Conservation (phyloP, 805 yeast genomes). For the Nakazawaea anatomiae region DNA sequence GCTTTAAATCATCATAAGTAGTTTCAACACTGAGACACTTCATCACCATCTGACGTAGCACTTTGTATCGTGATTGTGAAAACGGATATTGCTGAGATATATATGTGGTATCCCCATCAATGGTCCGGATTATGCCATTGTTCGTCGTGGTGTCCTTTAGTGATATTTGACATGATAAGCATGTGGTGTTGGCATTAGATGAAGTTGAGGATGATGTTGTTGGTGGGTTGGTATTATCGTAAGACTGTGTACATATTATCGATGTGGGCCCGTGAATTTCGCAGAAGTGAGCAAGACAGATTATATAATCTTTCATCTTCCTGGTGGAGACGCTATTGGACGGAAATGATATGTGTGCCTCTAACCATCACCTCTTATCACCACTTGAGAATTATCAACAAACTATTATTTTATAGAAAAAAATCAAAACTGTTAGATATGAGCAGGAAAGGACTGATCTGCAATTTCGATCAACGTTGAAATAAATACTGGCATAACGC, state of each 20-base stretch:
- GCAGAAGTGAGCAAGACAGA: slow-evolving; percentile 68
- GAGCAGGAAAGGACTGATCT: neutral
- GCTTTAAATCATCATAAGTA: slow-evolving; percentile 49
- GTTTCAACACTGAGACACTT: slow-evolving; percentile 65
- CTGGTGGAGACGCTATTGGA: neutral
- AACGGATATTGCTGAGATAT: slow-evolving; percentile 61
- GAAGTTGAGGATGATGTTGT: neutral
- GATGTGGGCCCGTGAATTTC: slow-evolving; percentile 73
- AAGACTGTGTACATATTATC: slow-evolving; percentile 54
- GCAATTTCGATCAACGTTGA: too few relatives aligned
- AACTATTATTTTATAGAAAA: too few relatives aligned
- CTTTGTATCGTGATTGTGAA: slow-evolving; percentile 41
- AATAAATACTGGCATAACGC: neutral
- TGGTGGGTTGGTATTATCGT: slow-evolving; percentile 23
- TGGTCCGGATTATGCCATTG: slow-evolving; percentile 22
- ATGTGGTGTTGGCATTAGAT: slow-evolving; percentile 22
- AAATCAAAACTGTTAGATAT: neutral
- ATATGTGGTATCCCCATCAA: slow-evolving; percentile 21
- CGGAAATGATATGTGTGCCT: too few relatives aligned
- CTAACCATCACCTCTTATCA: too few relatives aligned
- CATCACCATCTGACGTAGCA: slow-evolving; percentile 55
- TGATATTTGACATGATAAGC: slow-evolving; percentile 54
- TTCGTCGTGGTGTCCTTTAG: slow-evolving; percentile 32
- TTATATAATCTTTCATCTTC: slow-evolving; percentile 32
- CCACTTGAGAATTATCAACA: too few relatives aligned